Base-by-base conservation (phyloP, 2,329 filamentous ascomycete species). In the Ophiostoma sp. region DNA sequence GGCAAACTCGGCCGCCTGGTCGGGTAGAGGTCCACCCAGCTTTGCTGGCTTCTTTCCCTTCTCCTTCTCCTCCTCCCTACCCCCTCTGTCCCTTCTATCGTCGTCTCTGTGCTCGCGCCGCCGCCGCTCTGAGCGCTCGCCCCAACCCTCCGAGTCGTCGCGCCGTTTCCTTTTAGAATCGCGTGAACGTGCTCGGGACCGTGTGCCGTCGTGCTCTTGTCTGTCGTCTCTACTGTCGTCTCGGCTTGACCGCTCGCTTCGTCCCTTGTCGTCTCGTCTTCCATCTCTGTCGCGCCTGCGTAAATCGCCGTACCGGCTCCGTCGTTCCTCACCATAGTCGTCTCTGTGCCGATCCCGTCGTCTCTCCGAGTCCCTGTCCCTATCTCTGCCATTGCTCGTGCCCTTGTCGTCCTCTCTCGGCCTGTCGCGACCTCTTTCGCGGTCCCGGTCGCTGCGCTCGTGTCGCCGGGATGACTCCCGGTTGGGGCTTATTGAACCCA, bases 1-100 rank as follows among this genome's bases (percentile, higher is more conserved):
- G 64, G 87, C 86, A 73, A 89, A 89, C 0, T 86, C 86, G 73
- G 83, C 84, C 54, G 81, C 81, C 75, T 90, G 87, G 0, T 86
- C 87, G 1, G 87, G 87, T 13, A 89, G 78, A 0, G 87, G 86
- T 0, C 84, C 85, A 68, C 39, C 76, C 4, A 41, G 4, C 5
- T 31, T 44, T 3, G 41, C 67, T 20, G 41, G 67, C 13, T 54
- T 33, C 33, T 54, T 68, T 4, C 54, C 33, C 31, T 41, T 33
- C 23, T 67, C 6, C 3, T 17, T 67, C 5, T 64, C 64, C 11
- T 67, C 65, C 1, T 67, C 39, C 23, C 13, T 33, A 27, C 48
- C 52, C 27, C 52, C 31, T 8, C n/a, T 23, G 57, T 68, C 48
- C 6, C n/a, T 23, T 20, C 8, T 27, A 15, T 64, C 60, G 15